Evolutionary conservation across 495 filamentous ascomycete genomes (phyloP).

Genomic region (Aspergillus asperescens): DNA sequence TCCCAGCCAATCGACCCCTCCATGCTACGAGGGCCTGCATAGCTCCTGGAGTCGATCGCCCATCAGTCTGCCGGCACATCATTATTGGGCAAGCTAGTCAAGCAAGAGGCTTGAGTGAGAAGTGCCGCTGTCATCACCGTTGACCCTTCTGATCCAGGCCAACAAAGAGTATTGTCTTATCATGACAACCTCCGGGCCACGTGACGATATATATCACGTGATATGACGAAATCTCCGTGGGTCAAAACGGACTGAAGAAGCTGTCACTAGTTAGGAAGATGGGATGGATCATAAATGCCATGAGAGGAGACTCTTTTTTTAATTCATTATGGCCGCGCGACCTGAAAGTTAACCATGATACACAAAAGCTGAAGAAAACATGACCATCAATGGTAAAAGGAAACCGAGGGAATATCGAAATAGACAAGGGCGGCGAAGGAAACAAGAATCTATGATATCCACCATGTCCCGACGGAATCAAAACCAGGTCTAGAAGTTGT

Average conservation of each 20-base stretch:
- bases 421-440: slow-evolving; percentile 20
- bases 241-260: background rate
- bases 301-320: slow-evolving; percentile 27
- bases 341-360: slow-evolving; percentile 24
- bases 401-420: slow-evolving; percentile 16
- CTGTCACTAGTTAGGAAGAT: background rate
- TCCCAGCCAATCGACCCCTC: slow-evolving; percentile 5
- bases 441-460: slow-evolving; percentile 25
- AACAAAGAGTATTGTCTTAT: too few species aligned
- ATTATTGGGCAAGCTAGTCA: slow-evolving; percentile 6
- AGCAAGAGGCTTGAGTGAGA: background rate
- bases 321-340: slow-evolving; percentile 23
- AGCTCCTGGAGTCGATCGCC: slow-evolving; percentile 15
- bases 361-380: slow-evolving; percentile 18
- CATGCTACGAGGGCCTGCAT: slow-evolving; percentile 5
- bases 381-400: slow-evolving; percentile 16
- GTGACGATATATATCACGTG: slow-evolving; percentile 1
- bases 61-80: slow-evolving; percentile 10
- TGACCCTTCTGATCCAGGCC: too few species aligned
- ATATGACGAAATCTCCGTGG: background rate
- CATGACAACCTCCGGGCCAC: background rate
- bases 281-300: slow-evolving; percentile 5
- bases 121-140: background rate
- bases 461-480: slow-evolving; percentile 19
- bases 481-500: slow-evolving; percentile 27